phyloP scores from a whole-genome alignment of 257 asterid genomes.

The Gynochthodes officinalis region DNA sequence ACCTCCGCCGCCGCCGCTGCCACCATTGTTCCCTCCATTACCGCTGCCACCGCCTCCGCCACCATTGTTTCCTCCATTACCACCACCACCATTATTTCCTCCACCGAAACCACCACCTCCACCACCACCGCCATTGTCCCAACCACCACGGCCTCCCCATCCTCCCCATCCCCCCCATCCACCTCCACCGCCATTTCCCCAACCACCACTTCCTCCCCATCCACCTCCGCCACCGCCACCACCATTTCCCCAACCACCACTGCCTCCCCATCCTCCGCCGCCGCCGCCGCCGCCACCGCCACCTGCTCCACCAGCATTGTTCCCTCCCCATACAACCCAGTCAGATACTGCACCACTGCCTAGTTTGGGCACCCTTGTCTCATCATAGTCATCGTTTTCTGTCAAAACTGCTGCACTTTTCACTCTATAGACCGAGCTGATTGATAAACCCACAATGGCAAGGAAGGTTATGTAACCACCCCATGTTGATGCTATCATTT shows the following conservation, averaged over 20 bases:
- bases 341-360: no score
- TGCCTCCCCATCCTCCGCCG: no score
- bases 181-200: slow-evolving; percentile 6
- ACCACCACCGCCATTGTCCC: background rate
- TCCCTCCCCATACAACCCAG: no score
- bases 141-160: no score
- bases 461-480: slow-evolving; percentile 5
- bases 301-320: no score
- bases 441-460: slow-evolving; percentile 14
- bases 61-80: background rate
- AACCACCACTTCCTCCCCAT: background rate
- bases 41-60: background rate
- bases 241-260: background rate
- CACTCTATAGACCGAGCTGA: slow-evolving; percentile 16
- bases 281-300: no score
- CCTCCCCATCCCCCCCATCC: background rate
- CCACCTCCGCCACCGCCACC: background rate
- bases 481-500: slow-evolving; percentile 20
- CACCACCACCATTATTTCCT: background rate
- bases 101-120: background rate
- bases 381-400: background rate
- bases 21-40: background rate
- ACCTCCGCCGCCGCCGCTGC: background rate
- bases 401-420: background rate
- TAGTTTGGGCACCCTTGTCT: background rate